Conservation (phyloP, 768 basidiomycete genomes). For the Pisolithus microcarpus region DNA sequence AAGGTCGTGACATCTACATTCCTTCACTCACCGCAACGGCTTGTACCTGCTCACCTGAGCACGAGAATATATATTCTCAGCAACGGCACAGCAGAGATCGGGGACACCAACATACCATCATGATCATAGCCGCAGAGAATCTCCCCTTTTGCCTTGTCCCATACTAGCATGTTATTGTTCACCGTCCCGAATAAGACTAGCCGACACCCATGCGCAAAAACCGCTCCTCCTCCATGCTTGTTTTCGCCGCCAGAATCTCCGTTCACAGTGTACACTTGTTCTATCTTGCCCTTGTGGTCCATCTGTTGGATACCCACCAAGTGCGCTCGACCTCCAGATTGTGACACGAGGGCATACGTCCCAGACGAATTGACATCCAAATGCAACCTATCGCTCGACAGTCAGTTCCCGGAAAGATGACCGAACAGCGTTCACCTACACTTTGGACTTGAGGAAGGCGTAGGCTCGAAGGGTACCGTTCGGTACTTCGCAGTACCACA, state of each 20-base stretch:
- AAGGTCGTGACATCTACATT: constrained; percentile 18
- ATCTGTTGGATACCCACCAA: constrained; percentile 45
- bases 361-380: constrained; percentile 46
- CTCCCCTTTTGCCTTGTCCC: constrained; percentile 50
- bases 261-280: constrained; percentile 45
- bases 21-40: constrained; percentile 27
- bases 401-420: constrained; percentile 7
- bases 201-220: constrained; percentile 48
- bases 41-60: constrained; percentile 26
- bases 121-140: constrained; percentile 57
- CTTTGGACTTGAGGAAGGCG: constrained; percentile 49
- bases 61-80: constrained; percentile 7
- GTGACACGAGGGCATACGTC: constrained; percentile 47
- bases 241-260: constrained; percentile 22
- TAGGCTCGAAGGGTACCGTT: constrained; percentile 59
- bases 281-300: constrained; percentile 46
- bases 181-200: constrained; percentile 50
- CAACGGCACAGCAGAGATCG: background rate
- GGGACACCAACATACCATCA: constrained; percentile 36
- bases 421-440: constrained; percentile 34
- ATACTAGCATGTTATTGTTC: constrained; percentile 51
- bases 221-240: constrained; percentile 37
- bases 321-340: constrained; percentile 42
- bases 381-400: constrained; percentile 34
- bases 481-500: constrained; percentile 68